These are phyloP conservation scores for Porcisia deanei DNA, from an alignment of 208 protist genomes.

Conservation along the genomic window DNA sequence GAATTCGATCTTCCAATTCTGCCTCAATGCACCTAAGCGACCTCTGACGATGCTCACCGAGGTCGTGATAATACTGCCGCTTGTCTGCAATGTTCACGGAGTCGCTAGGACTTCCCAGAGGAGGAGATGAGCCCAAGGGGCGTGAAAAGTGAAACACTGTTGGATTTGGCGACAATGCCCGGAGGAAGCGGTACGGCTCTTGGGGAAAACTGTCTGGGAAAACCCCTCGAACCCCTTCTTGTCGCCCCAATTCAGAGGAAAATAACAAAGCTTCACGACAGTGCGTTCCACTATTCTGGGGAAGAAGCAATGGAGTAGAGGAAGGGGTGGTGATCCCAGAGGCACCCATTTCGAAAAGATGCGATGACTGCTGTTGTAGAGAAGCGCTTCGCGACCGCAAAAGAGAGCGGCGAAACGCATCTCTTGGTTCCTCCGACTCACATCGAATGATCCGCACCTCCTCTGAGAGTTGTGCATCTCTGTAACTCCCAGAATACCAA, in stretches of 20 bases:
- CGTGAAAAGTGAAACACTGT: background rate
- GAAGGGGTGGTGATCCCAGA: background rate
- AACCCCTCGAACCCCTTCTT: background rate
- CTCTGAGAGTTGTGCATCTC: constrained; percentile 34
- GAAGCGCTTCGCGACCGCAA: constrained; percentile 22
- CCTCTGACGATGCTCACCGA: background rate
- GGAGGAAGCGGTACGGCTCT: background rate
- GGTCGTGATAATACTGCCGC: background rate
- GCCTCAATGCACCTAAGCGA: background rate
- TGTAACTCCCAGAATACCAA: constrained; percentile 46
- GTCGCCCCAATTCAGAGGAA: background rate
- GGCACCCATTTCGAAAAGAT: background rate
- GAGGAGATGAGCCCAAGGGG: background rate
- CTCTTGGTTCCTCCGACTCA: background rate
- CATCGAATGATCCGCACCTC: constrained; percentile 28
- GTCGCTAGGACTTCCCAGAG: background rate
- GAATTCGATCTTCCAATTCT: constrained; percentile 8
- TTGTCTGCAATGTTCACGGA: constrained; percentile 1
- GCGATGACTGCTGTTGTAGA: background rate
- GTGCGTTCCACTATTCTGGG: background rate
- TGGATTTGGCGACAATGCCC: background rate
- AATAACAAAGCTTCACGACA: background rate
- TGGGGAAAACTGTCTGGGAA: background rate
- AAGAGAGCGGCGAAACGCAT: constrained; percentile 1
- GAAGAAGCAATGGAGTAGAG: background rate